Evolutionary conservation across 495 filamentous ascomycete species (phyloP), one percentile per base, ranked within the genome.

Genomic region (Trichoderma gamsii): DNA sequence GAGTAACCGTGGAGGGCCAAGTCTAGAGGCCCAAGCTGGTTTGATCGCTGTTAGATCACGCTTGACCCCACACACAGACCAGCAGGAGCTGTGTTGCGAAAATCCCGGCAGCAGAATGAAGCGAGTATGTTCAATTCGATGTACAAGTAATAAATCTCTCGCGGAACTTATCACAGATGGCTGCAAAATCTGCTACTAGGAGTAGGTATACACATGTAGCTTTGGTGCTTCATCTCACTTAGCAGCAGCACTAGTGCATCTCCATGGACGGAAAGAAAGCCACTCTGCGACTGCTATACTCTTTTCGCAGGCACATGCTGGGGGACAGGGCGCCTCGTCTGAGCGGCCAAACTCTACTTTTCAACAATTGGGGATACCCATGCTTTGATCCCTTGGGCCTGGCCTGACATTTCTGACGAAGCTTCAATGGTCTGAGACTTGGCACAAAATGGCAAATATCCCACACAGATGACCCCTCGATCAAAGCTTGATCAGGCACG

Each of bases 341-440:
- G 56, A 61, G 56, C 56, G 11, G 23, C 25, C 27, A 61, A 61
- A 61, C 56, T 61, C 16, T 29, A 38, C 35, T 38, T 38, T 5
- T 7, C 35, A 38, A 9, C 32, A 61, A 32, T 2, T 29, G 25
- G 13, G 56, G 56, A 61, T 61, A 61, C 56, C 56, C 56, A 61
- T 61, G 56, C 27, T 61, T 32, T 27, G 56, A 1, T 18, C 23
- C 35, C 23, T 61, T 32, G 27, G 13, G 32, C 25, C 56, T 32
- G 56, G 25, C 56, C 56, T 56, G 56, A 32, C 27, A 18, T 61
- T 32, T 61, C 56, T 61, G 56, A 61, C 56, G 56, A 61, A 61
- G 56, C 56, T 61, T 61, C 23, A 61, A 61, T 61, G 56, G 56
- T 32, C 56, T 61, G 23, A 61, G 56, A 61, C 27, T 32, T 29